These are phyloP conservation scores for Sphaerulina vaccinii DNA, from an alignment of 2,329 filamentous ascomycete genomes.

Conservation along the genomic window DNA sequence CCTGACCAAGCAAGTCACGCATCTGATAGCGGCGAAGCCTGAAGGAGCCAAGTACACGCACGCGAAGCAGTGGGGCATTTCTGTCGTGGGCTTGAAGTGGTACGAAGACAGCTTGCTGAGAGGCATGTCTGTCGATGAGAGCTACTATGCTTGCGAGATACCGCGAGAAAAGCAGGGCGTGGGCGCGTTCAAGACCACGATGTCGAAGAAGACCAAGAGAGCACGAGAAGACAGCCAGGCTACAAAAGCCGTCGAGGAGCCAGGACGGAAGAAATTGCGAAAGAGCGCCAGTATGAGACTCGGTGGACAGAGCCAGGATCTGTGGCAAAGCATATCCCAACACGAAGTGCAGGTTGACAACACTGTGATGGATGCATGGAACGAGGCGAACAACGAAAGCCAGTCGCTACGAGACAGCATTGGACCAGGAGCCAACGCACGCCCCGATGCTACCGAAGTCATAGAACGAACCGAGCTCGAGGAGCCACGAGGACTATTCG, in stretches of 20 bases:
- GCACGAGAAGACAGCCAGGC: slow-evolving; percentile 45
- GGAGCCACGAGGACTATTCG: slow-evolving; percentile 31
- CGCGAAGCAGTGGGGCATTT: slow-evolving; percentile 78
- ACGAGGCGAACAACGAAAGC: slow-evolving; percentile 21
- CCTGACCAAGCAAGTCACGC: slow-evolving; percentile 79
- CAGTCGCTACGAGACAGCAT: slow-evolving; percentile 15
- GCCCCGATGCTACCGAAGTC: neutral
- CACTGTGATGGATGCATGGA: slow-evolving; percentile 29
- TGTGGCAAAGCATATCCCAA: slow-evolving; percentile 86
- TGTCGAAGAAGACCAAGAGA: slow-evolving; percentile 55
- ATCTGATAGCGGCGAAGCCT: slow-evolving; percentile 76
- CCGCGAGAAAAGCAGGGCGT: slow-evolving; percentile 69
- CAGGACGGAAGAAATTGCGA: slow-evolving; percentile 74
- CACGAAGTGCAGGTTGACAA: slow-evolving; percentile 30
- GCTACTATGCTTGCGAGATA: slow-evolving; percentile 74
- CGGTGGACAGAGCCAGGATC: slow-evolving; percentile 71
- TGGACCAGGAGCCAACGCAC: slow-evolving; percentile 3
- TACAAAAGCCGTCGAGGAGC: slow-evolving; percentile 8
- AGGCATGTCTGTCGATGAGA: slow-evolving; percentile 87
- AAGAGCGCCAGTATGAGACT: slow-evolving; percentile 84
- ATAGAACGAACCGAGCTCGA: neutral
- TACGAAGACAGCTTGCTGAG: slow-evolving; percentile 76
- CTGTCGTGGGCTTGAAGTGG: slow-evolving; percentile 81
- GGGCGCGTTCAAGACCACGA: slow-evolving; percentile 62
- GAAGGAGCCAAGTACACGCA: slow-evolving; percentile 88